Conservation (phyloP, 208 protist species). For the Tetramitus jugosus region DNA sequence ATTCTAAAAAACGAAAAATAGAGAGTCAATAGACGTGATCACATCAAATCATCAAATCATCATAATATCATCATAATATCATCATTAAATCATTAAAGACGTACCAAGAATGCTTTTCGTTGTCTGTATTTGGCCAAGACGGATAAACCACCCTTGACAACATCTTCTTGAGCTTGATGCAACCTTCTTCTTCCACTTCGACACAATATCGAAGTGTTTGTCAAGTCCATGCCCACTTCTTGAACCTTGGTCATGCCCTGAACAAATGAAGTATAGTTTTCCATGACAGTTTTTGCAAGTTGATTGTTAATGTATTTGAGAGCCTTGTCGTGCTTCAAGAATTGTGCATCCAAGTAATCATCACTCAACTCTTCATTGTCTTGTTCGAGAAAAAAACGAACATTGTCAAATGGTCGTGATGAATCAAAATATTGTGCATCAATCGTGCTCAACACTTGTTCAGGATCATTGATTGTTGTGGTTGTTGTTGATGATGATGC, state of each 20-base stretch:
- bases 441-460: too few relatives aligned
- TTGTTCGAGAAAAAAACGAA: background rate
- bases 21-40: background rate
- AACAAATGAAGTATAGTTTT: slow-evolving; percentile 20
- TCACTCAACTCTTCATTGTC: background rate
- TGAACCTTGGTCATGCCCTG: slow-evolving; percentile 14
- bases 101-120: background rate
- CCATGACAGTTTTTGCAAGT: slow-evolving; percentile 15
- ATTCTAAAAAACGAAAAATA: background rate
- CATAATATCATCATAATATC: background rate
- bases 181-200: background rate
- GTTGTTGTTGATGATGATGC: too few relatives aligned
- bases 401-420: background rate
- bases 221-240: slow-evolving; percentile 10
- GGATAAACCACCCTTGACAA: background rate
- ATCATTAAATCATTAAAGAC: too few relatives aligned
- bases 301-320: background rate
- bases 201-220: background rate
- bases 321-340: background rate
- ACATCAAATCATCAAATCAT: background rate
- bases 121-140: slow-evolving; percentile 1
- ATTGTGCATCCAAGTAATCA: background rate
- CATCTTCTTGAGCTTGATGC: background rate
- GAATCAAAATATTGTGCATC: too few relatives aligned
- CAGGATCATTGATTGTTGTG: too few relatives aligned